phyloP scores from a whole-genome alignment of 805 yeast genomes.

The Cyberlindnera nakhonratchasimensis region DNA sequence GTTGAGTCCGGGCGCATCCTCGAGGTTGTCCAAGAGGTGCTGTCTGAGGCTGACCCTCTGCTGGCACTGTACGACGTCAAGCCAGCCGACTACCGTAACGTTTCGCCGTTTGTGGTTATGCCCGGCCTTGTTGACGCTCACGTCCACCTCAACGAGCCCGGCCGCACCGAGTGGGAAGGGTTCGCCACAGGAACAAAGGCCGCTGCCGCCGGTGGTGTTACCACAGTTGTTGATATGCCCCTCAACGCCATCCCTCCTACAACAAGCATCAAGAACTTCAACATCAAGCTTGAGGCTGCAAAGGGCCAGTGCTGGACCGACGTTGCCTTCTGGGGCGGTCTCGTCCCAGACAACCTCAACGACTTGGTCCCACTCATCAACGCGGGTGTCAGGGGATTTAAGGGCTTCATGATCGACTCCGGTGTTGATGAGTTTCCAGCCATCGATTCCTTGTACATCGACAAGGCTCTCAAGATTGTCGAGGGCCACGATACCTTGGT shows the following conservation, averaged over 20 bases:
- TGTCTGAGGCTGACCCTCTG: slow-evolving; percentile 37
- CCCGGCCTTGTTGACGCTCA: slow-evolving; percentile 95
- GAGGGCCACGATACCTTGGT: slow-evolving; percentile 63
- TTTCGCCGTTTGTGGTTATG: slow-evolving; percentile 62
- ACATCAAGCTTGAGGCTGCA: slow-evolving; percentile 75
- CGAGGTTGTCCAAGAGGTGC: slow-evolving; percentile 41
- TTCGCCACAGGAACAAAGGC: slow-evolving; percentile 94
- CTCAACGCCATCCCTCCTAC: slow-evolving; percentile 95
- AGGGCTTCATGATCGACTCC: slow-evolving; percentile 86
- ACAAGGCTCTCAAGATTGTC: slow-evolving; percentile 60
- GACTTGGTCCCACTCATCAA: slow-evolving; percentile 72
- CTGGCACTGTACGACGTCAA: slow-evolving; percentile 41
- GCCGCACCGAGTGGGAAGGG: slow-evolving; percentile 99
- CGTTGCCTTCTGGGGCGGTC: slow-evolving; percentile 95
- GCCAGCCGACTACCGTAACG: slow-evolving; percentile 44
- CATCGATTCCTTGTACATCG: slow-evolving; percentile 61
- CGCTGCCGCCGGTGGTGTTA: slow-evolving; percentile 95
- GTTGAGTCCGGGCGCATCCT: slow-evolving; percentile 55
- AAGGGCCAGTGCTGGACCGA: slow-evolving; percentile 85
- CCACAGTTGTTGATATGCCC: slow-evolving; percentile 96
- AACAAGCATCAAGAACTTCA: slow-evolving; percentile 73
- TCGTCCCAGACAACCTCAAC: slow-evolving; percentile 72
- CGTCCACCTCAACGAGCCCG: slow-evolving; percentile 94
- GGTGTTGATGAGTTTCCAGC: slow-evolving; percentile 98
- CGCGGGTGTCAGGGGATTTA: slow-evolving; percentile 91